Base-by-base conservation (phyloP, 768 basidiomycete species). In the Inosperma sp. region DNA sequence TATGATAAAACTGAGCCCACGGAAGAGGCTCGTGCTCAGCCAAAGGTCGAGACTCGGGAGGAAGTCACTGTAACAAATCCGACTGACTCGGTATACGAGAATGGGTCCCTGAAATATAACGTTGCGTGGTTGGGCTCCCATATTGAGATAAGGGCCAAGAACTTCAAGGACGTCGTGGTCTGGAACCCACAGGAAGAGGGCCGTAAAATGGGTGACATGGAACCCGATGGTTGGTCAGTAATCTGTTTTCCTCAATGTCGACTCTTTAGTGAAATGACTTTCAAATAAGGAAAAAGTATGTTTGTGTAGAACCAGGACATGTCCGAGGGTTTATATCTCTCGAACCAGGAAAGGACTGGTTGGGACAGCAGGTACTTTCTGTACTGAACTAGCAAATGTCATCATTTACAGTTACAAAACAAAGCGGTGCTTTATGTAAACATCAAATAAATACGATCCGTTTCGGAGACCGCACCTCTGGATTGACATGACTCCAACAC, bases 101-200 rank as follows among this genome's bases (percentile, higher is more conserved):
- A 83, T 60, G 82, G 79, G 12, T 66, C 77, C 3, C 67, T 71
- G 14, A 63, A 69, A 19, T 86, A 88, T 57, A 67, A 78, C 45
- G 72, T 89, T 10, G 69, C 63, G 5, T 88, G 86, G 84, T 71
- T 75, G 5, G 75, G 65, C 2, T 82, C 81, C 5, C 75, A 78
- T 0, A 51, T 90, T 19, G 68, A 72, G 35, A 69, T 91, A 37
- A 73, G 65, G 52, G 72, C 76, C 14, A 63, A 51, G n/a, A 75
- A 78, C 35, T 70, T 90, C 55, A 85, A 83, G 61, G 85, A 92
- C 52, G 80, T 93, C 6, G 92, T 93, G n/a, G 71, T 95, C 33
- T 98, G 96, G 95, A 98, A 99, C 71, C 95, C 96, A 6, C 82
- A 82, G 59, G 74, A 72, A 26, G 80, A 77, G 52, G 92, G 92